phyloP scores from a whole-genome alignment of 306 rosid species.

The Prosopis cineraria region DNA sequence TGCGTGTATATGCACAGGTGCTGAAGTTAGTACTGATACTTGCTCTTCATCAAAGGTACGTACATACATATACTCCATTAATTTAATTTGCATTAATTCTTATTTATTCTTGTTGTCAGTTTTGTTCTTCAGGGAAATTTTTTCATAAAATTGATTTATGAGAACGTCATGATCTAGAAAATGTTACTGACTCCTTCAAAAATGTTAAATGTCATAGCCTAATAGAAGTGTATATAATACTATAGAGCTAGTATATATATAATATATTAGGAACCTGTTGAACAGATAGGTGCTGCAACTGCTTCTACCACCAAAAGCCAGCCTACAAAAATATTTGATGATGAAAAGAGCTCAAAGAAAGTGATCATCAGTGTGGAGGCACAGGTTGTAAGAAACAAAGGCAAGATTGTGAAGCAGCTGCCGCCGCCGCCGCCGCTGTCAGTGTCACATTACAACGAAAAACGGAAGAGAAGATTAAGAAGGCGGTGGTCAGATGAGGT shows the following conservation, averaged over 20 bases:
- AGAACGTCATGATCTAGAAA: neutral
- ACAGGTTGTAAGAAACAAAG: slow-evolving; percentile 6
- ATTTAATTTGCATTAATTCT: neutral
- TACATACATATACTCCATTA: neutral
- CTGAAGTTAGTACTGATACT: neutral
- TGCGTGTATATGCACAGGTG: slow-evolving; percentile 36
- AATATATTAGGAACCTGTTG: neutral
- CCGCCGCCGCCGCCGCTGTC: no score
- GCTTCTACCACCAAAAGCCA: slow-evolving; percentile 13
- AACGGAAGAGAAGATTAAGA: slow-evolving; percentile 25
- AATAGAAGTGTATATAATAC: neutral
- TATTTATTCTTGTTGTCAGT: neutral
- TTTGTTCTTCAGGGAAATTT: neutral
- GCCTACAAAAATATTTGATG: neutral
- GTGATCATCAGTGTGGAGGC: slow-evolving; percentile 6
- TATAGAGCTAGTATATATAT: neutral
- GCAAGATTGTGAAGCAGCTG: neutral
- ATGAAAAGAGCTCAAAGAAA: slow-evolving; percentile 21
- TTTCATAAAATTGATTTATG: no score
- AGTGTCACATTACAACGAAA: neutral
- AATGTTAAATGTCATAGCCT: neutral
- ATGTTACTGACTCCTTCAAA: neutral
- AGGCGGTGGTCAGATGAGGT: slow-evolving; percentile 28
- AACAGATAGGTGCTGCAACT: slow-evolving; percentile 27
- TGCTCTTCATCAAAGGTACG: slow-evolving; percentile 36